Evolutionary conservation across 129 eudicot species (phyloP).

Genomic region (Ambrosia trifida): DNA sequence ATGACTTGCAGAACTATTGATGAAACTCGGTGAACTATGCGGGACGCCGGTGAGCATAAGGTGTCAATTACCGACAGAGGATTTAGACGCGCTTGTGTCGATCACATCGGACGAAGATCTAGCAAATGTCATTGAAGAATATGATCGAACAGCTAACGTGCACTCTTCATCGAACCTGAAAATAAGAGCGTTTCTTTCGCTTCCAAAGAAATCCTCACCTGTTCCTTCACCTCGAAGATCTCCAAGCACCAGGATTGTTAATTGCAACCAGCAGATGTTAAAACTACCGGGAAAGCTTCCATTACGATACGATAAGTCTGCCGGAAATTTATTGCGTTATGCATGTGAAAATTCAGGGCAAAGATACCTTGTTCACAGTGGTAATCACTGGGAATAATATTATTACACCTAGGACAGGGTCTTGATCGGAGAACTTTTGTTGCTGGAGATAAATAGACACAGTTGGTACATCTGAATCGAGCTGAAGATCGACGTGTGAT

Average conservation of each 20-base stretch:
- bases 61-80: constrained; percentile 78
- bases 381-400: constrained; percentile 54
- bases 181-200: constrained; percentile 69
- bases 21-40: constrained; percentile 61
- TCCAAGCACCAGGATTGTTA: constrained; percentile 7
- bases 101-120: constrained; percentile 79
- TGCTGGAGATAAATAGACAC: background rate
- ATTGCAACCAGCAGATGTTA: constrained; percentile 33
- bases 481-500: constrained; percentile 5
- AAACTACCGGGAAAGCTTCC: constrained; percentile 41
- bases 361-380: constrained; percentile 51
- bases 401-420: background rate
- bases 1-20: constrained; percentile 49
- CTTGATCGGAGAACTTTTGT: constrained; percentile 16
- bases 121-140: constrained; percentile 67
- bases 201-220: constrained; percentile 45
- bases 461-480: background rate
- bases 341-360: constrained; percentile 51
- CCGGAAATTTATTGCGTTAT: constrained; percentile 41
- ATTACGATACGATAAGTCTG: constrained; percentile 25
- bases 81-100: constrained; percentile 70
- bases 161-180: constrained; percentile 42
- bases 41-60: constrained; percentile 59
- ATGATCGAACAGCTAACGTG: constrained; percentile 45
- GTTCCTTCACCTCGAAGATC: constrained; percentile 39